Evolutionary conservation across 352 stramenopile genomes (phyloP), one percentile per base, ranked within the genome.

Genomic region (Globisporangium mamillatum): DNA sequence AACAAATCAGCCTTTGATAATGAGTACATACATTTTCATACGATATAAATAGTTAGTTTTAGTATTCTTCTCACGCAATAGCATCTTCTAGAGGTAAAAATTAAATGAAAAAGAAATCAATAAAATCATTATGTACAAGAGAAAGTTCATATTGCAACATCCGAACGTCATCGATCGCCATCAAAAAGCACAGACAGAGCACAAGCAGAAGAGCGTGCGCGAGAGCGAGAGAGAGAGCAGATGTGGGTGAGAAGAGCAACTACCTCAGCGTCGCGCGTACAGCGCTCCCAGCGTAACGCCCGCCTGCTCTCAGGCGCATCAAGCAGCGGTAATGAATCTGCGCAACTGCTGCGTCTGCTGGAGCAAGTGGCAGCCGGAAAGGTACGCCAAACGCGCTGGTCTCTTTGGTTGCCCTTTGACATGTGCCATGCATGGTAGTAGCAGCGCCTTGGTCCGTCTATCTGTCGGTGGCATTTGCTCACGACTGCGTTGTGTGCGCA

Each of bases 321-420:
- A 5, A 64, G 29, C 22, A 58, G 46, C 18, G 18, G 25, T 22
- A 60, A 32, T 24, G 38, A 6, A 32, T 12, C 56, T 1, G 2
- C 29, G 56, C 56, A 61, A 72, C 44, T 72, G 52, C 66, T 72
- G 34, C 66, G 41, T n/a, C 64, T 92, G 29, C 69, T 92, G 14
- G 75, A 92, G 69, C 75, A 76, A 36, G 84, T 92, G 25, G 81
- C 84, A 1, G 75, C 77, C 7, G 81, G 82, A 54, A 75, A 90
- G 66, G 75, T 86, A 34, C 76, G 4, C 29, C 4, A 18, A 50
- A 50, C 41, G 16, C 5, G 16, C n/a, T 50, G 5, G 22, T 50
- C 41, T 10, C 34, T 16, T 16, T 16, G 34, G 34, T 41, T 32
- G 4, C 8, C 29, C 29, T 32, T 32, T 32, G 29, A 32, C 29